These are phyloP conservation scores for Peronospora tabacina DNA, from an alignment of 352 stramenopile genomes.

Conservation along the genomic window DNA sequence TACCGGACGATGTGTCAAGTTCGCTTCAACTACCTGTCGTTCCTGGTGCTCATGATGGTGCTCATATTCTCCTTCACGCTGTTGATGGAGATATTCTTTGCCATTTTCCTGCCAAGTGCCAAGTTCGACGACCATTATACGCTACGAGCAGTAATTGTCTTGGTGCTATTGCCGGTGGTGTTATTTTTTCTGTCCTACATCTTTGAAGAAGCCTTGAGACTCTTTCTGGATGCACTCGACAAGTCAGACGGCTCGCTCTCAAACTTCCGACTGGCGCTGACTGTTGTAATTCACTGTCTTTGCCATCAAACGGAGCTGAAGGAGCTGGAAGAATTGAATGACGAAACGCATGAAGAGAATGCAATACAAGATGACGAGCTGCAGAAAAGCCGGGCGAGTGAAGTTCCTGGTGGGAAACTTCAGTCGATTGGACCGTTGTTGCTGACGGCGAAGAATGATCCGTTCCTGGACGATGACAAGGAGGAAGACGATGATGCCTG, in stretches of 20 bases:
- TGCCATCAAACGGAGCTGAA: constrained; percentile 54
- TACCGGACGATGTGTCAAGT: constrained; percentile 71
- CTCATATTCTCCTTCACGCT: constrained; percentile 81
- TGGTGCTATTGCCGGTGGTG: constrained; percentile 51
- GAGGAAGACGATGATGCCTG: constrained; percentile 48
- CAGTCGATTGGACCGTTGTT: constrained; percentile 28
- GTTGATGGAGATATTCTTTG: constrained; percentile 84
- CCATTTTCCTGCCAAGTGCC: constrained; percentile 71
- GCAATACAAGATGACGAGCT: constrained; percentile 11
- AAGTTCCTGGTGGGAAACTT: constrained; percentile 9
- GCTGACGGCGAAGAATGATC: constrained; percentile 43
- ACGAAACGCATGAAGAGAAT: constrained; percentile 7
- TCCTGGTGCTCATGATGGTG: constrained; percentile 77
- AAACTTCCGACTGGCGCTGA: constrained; percentile 70
- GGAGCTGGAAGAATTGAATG: constrained; percentile 14
- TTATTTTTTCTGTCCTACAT: constrained; percentile 77
- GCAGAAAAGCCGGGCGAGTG: constrained; percentile 20
- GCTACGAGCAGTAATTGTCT: constrained; percentile 43
- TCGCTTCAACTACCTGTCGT: constrained; percentile 69
- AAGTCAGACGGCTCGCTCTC: constrained; percentile 59
- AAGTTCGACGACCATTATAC: constrained; percentile 65
- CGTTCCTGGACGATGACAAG: constrained; percentile 47
- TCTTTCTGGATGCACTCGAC: constrained; percentile 70
- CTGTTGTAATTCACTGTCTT: constrained; percentile 72
- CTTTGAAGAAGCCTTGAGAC: constrained; percentile 58